Evolutionary conservation across 192 early-diverging fungal species (phyloP).

Genomic region (Backusella mclennaniae): DNA sequence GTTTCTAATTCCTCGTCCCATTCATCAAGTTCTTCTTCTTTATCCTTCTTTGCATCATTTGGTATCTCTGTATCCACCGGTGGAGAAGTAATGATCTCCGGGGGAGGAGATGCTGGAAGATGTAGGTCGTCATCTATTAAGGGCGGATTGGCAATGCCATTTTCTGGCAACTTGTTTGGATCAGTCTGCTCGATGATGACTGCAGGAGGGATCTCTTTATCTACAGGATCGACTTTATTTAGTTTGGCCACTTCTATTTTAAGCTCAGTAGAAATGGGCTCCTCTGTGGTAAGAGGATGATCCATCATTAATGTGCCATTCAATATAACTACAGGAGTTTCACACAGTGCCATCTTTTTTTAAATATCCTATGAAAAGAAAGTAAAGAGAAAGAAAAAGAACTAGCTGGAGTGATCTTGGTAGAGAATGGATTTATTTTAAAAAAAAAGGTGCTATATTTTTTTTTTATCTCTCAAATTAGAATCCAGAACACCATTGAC

Average conservation of each 20-base stretch:
- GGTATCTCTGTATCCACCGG: neutral
- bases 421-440: neutral
- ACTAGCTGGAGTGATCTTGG: neutral
- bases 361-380: neutral
- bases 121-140: neutral
- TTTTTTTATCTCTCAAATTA: neutral
- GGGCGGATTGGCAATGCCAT: neutral
- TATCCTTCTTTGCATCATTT: neutral
- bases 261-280: neutral
- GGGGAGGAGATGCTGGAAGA: neutral
- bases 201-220: neutral
- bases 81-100: neutral
- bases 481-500: neutral
- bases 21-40: neutral
- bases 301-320: neutral
- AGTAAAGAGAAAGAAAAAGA: neutral
- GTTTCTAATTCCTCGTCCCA: slow-evolving; percentile 7
- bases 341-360: neutral
- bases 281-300: slow-evolving; percentile 22
- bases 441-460: neutral
- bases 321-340: neutral
- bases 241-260: neutral
- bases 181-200: slow-evolving; percentile 10
- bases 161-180: neutral
- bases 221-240: neutral